phyloP scores from a whole-genome alignment of 78 protist genomes.

The Tieghemostelium lacteum region DNA sequence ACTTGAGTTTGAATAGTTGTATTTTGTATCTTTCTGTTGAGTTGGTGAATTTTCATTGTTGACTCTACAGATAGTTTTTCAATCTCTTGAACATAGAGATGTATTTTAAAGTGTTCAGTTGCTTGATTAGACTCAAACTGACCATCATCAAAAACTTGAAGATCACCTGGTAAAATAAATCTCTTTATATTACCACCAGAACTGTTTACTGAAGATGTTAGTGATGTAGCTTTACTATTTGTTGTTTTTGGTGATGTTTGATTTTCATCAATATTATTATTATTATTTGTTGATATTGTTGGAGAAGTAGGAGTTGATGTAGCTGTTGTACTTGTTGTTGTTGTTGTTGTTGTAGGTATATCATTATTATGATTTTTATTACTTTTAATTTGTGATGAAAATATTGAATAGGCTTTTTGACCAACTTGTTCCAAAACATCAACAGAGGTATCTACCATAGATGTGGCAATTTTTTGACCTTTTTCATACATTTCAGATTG shows the following conservation, averaged over 20 bases:
- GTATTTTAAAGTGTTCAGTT: slow-evolving; percentile 35
- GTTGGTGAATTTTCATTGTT: slow-evolving; percentile 70
- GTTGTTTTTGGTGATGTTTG: neutral
- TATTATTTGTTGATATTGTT: neutral
- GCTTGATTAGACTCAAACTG: slow-evolving; percentile 39
- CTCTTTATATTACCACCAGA: too few relatives aligned
- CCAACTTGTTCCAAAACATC: slow-evolving; percentile 56
- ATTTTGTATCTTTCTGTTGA: slow-evolving; percentile 43
- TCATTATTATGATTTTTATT: neutral
- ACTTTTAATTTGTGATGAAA: slow-evolving; percentile 53
- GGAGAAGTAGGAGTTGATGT: slow-evolving; percentile 6
- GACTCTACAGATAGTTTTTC: slow-evolving; percentile 66
- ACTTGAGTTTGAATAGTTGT: neutral
- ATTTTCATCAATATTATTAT: too few relatives aligned
- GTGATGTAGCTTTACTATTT: neutral
- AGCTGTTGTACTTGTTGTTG: neutral
- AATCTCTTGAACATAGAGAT: slow-evolving; percentile 26
- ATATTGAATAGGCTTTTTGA: slow-evolving; percentile 58
- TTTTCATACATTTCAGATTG: slow-evolving; percentile 63
- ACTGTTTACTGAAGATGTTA: neutral
- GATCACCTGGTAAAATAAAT: too few relatives aligned
- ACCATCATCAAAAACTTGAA: slow-evolving; percentile 47
- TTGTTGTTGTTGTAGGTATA: neutral
- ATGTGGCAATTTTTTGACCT: slow-evolving; percentile 61
- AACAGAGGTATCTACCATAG: slow-evolving; percentile 52